These are phyloP conservation scores for Ascochyta fabae DNA, from an alignment of 2,329 filamentous ascomycete species.

Conservation along the genomic window DNA sequence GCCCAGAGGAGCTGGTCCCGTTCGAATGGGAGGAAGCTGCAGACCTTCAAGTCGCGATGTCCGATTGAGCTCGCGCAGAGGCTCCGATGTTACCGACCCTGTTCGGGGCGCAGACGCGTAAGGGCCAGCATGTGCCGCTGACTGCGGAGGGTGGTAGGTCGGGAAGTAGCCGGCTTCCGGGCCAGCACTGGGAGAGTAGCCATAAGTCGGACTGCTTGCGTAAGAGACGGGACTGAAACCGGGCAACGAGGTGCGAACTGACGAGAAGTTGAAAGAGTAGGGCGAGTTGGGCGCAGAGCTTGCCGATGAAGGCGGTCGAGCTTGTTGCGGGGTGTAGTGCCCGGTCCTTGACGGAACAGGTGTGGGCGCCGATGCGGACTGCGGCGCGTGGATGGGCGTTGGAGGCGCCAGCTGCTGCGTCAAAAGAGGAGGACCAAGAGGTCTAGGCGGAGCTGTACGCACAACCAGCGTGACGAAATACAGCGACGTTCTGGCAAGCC, in stretches of 20 bases:
- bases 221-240: slow-evolving; percentile 44
- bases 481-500: slow-evolving; percentile 52
- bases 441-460: slow-evolving; percentile 32
- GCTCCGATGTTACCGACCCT: slow-evolving; percentile 36
- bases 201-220: slow-evolving; percentile 42
- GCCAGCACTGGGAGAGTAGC: slow-evolving; percentile 44
- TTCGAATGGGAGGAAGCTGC: slow-evolving; percentile 47
- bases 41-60: slow-evolving; percentile 39
- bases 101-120: slow-evolving; percentile 38
- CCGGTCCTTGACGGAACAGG: slow-evolving; percentile 26
- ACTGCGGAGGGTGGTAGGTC: slow-evolving; percentile 37
- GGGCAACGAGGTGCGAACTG: slow-evolving; percentile 45
- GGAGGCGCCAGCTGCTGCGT: slow-evolving; percentile 45
- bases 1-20: slow-evolving; percentile 37
- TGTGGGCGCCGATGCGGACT: slow-evolving; percentile 38
- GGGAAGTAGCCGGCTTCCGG: slow-evolving; percentile 44
- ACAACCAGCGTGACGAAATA: slow-evolving; percentile 56
- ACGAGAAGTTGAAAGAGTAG: slow-evolving; percentile 42
- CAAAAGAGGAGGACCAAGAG: slow-evolving; percentile 38
- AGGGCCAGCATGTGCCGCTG: slow-evolving; percentile 36
- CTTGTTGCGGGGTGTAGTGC: slow-evolving; percentile 38
- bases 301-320: slow-evolving; percentile 39
- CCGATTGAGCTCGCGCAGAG: slow-evolving; percentile 33
- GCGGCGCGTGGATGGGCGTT: slow-evolving; percentile 32
- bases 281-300: slow-evolving; percentile 45